A percentile compares a stretch with the other conserved stretches of the same genome.
phyloP scores from a whole-genome alignment of 2,329 filamentous ascomycete species.

The Rhynchosporium graminicola region DNA sequence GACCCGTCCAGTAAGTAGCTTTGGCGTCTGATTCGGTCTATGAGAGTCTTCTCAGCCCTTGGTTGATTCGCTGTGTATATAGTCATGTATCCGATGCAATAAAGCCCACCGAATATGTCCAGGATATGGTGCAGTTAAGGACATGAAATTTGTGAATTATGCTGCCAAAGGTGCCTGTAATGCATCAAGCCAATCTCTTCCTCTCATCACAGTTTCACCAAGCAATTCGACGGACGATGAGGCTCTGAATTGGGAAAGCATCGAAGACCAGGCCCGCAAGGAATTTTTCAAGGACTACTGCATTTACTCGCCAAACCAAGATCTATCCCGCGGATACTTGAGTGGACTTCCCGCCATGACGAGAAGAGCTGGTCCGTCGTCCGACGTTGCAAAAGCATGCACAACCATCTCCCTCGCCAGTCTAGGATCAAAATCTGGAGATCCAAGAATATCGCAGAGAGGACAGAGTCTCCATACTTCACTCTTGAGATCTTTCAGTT shows the following conservation, averaged over 20 bases:
- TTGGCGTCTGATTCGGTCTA: neutral
- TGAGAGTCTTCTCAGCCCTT: neutral
- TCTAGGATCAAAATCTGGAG: neutral
- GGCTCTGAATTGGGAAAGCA: neutral
- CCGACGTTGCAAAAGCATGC: constrained; percentile 9
- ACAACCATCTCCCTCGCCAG: constrained; percentile 7
- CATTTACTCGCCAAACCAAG: constrained; percentile 5
- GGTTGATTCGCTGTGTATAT: neutral
- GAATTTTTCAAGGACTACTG: constrained; percentile 8
- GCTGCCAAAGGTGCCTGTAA: neutral
- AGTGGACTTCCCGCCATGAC: constrained; percentile 7
- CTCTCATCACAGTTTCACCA: neutral
- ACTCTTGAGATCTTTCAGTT: constrained; percentile 2
- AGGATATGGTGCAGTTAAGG: neutral
- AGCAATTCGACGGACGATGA: neutral
- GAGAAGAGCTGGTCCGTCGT: neutral
- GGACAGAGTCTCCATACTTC: neutral
- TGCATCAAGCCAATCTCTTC: neutral
- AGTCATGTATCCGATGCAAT: constrained; percentile 9
- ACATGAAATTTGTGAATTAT: constrained; percentile 12
- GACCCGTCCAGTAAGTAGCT: neutral
- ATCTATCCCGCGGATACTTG: constrained; percentile 2
- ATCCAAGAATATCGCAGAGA: neutral
- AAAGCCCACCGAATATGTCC: neutral
- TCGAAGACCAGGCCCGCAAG: neutral